Evolutionary conservation across 1,284 basidiomycete genomes (phyloP).

Genomic region (Tylopilus microsporus): DNA sequence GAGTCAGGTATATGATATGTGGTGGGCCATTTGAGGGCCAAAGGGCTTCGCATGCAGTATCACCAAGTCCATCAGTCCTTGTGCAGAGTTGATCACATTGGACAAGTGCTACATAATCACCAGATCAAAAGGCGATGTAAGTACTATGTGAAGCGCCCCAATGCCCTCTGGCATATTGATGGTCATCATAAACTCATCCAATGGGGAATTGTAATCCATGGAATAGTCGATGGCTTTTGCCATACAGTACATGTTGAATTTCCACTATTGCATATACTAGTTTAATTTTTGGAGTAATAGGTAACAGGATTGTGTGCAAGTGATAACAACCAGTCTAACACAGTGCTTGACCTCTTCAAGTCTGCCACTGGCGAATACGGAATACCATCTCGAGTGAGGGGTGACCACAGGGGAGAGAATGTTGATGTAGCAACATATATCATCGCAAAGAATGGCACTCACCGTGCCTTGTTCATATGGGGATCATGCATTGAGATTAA

Average conservation of each 20-base stretch:
- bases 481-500: too few relatives aligned
- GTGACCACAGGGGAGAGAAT: conserved; percentile 31
- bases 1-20: conserved; percentile 24
- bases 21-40: conserved; percentile 14
- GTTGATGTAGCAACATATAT: conserved; percentile 24
- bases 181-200: conserved; percentile 37
- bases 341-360: too few relatives aligned
- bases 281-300: too few relatives aligned
- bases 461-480: conserved; percentile 30
- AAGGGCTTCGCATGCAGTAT: conserved; percentile 21
- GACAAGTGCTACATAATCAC: not conserved
- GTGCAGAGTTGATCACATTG: not conserved
- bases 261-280: not conserved
- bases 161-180: conserved; percentile 23
- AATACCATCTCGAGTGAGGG: not conserved
- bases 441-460: conserved; percentile 20
- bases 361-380: too few relatives aligned
- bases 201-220: conserved; percentile 51
- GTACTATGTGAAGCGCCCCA: conserved; percentile 35
- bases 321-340: too few relatives aligned
- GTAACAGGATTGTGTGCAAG: too few relatives aligned
- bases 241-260: conserved; percentile 27
- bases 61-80: not conserved
- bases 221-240: conserved; percentile 41
- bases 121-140: conserved; percentile 22